Percentiles rank a stretch among this genome's conserved stretches.
phyloP scores from a whole-genome alignment of 352 stramenopile genomes.

The Pythium sukuiense region DNA sequence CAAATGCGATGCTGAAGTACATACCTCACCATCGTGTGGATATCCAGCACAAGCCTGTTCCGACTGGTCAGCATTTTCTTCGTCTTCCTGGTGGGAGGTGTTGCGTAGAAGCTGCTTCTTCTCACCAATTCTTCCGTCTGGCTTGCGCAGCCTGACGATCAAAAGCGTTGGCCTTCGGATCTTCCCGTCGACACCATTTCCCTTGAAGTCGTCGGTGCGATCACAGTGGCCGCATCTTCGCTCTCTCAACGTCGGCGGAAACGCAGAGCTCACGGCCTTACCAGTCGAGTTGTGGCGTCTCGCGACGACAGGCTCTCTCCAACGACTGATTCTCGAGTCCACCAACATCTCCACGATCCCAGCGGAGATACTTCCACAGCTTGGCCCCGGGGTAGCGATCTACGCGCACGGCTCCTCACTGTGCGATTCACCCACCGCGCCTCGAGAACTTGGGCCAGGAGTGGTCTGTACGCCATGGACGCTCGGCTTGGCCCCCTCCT shows the following conservation, averaged over 20 bases:
- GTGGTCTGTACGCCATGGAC: neutral
- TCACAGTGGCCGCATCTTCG: neutral
- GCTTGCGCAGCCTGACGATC: neutral
- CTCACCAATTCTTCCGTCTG: neutral
- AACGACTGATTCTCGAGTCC: neutral
- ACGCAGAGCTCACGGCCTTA: neutral
- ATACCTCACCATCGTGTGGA: too few species aligned
- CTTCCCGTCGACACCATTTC: neutral
- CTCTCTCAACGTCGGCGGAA: neutral
- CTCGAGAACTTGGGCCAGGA: neutral
- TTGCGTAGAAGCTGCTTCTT: too few species aligned
- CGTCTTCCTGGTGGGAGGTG: too few species aligned
- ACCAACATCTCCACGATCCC: neutral
- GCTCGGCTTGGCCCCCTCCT: too few species aligned
- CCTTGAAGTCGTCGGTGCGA: neutral
- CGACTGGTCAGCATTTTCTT: too few species aligned
- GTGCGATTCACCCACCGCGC: neutral
- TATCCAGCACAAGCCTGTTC: too few species aligned
- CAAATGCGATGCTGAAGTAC: too few species aligned
- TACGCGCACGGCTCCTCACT: neutral
- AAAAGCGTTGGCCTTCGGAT: neutral
- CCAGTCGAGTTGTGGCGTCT: neutral
- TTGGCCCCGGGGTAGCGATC: neutral
- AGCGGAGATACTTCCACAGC: neutral
- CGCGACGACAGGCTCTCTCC: neutral